A percentile compares a stretch with the other conserved stretches of the same genome.
phyloP scores from a whole-genome alignment of 495 filamentous ascomycete genomes.

The Hyaloscypha bicolor region DNA sequence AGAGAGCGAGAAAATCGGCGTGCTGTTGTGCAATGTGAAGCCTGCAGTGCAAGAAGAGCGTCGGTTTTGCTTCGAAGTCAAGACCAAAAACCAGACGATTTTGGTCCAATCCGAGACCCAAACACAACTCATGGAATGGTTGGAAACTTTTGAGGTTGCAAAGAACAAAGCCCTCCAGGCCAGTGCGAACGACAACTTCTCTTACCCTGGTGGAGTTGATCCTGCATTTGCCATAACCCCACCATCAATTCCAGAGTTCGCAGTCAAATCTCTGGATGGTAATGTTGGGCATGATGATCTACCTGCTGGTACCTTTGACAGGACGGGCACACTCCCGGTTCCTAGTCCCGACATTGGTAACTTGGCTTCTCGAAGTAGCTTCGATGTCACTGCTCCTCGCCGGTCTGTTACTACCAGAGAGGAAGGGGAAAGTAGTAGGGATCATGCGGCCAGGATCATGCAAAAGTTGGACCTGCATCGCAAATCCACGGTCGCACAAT shows the following conservation, averaged over 20 bases:
- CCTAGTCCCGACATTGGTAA: conserved; percentile 59
- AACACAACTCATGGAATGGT: conserved; percentile 85
- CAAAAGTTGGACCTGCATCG: conserved; percentile 90
- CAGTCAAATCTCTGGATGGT: conserved; percentile 71
- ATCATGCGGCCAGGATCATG: conserved; percentile 85
- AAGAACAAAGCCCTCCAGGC: conserved; percentile 88
- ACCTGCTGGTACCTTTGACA: conserved; percentile 50
- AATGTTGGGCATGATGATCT: conserved; percentile 65
- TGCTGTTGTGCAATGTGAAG: conserved; percentile 88
- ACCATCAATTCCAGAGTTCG: conserved; percentile 85
- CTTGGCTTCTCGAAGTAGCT: conserved; percentile 62
- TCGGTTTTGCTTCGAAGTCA: conserved; percentile 97
- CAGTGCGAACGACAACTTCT: conserved; percentile 59
- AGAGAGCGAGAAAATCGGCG: conserved; percentile 94
- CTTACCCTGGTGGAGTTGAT: conserved; percentile 64
- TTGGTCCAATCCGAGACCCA: conserved; percentile 93
- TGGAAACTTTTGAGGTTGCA: conserved; percentile 86
- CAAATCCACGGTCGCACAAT: conserved; percentile 55
- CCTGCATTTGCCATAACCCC: conserved; percentile 92
- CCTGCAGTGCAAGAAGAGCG: conserved; percentile 91
- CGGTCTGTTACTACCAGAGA: conserved; percentile 52
- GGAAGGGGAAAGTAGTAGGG: conserved; percentile 66
- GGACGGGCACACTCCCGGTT: conserved; percentile 65
- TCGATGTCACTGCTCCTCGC: conserved; percentile 63
- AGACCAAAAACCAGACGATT: conserved; percentile 92